These are phyloP conservation scores for Scleroderma citrinum DNA, from an alignment of 768 basidiomycete genomes.

Conservation along the genomic window DNA sequence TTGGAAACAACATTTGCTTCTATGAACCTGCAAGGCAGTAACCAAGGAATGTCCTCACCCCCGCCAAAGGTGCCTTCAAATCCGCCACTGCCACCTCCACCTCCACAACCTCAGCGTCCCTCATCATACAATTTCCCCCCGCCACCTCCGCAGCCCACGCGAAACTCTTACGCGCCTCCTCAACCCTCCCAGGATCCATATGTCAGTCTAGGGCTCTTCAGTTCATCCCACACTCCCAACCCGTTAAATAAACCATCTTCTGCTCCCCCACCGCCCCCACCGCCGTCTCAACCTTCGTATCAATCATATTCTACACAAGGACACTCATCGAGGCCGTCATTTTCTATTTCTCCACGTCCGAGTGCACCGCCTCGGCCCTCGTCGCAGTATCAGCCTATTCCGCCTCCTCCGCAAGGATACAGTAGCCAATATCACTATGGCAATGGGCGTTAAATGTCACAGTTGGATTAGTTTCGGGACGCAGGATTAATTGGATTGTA, in stretches of 20 bases:
- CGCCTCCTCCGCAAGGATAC: conserved; percentile 27
- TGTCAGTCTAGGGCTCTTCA: conserved; percentile 25
- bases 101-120: conserved; percentile 19
- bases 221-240: conserved; percentile 10
- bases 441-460: conserved; percentile 23
- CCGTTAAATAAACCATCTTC: conserved; percentile 6
- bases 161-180: conserved; percentile 17
- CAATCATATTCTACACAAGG: conserved; percentile 12
- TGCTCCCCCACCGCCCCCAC: conserved; percentile 15
- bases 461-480: not conserved
- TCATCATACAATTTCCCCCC: conserved; percentile 9
- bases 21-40: conserved; percentile 41
- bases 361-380: conserved; percentile 10
- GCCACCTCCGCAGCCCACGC: conserved; percentile 23
- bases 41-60: conserved; percentile 24
- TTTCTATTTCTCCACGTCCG: conserved; percentile 25
- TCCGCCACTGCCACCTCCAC: conserved; percentile 5
- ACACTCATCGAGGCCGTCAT: conserved; percentile 8
- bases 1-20: conserved; percentile 50
- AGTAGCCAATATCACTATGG: conserved; percentile 24
- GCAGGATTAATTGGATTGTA: not conserved
- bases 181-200: conserved; percentile 32
- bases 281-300: conserved; percentile 14
- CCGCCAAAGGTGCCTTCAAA: too few species aligned
- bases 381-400: conserved; percentile 23